Conservation (phyloP, 2,329 filamentous ascomycete species). For the Verticillium isaacii region DNA sequence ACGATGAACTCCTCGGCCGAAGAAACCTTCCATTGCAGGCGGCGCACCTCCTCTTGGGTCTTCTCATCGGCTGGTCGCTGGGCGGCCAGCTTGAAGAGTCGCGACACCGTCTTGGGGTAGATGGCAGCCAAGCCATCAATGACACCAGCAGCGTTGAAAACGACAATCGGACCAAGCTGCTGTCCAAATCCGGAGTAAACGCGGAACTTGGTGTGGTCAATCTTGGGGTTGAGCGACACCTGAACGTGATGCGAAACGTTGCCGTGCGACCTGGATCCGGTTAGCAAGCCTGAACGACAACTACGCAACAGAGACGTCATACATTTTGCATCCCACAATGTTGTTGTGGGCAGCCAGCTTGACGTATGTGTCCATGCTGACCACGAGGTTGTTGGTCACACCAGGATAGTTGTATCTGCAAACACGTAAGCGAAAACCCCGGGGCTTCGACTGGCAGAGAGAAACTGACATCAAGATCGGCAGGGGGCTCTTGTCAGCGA, state of each 20-base stretch:
- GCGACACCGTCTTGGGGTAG: conserved; percentile 58
- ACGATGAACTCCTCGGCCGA: conserved; percentile 59
- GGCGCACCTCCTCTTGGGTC: conserved; percentile 45
- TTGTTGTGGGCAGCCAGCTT: conserved; percentile 55
- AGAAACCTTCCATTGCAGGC: conserved; percentile 57
- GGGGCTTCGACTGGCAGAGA: not conserved
- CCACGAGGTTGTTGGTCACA: conserved; percentile 58
- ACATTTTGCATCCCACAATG: conserved; percentile 64
- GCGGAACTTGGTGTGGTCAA: conserved; percentile 56
- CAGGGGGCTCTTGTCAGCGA: conserved; percentile 56
- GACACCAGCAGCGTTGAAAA: conserved; percentile 58
- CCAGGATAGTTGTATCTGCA: conserved; percentile 53
- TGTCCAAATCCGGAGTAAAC: conserved; percentile 64
- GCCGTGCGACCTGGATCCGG: conserved; percentile 44
- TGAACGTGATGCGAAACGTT: conserved; percentile 61
- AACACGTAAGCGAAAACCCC: not conserved
- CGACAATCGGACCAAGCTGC: conserved; percentile 59
- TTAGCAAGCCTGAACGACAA: not conserved
- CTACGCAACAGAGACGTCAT: not conserved
- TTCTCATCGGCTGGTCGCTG: conserved; percentile 31
- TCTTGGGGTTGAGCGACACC: conserved; percentile 55
- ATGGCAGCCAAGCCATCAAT: conserved; percentile 63
- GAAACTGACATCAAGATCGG: conserved; percentile 53
- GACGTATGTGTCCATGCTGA: conserved; percentile 54
- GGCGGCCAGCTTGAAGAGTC: conserved; percentile 45